A percentile compares a stretch with the other conserved stretches of the same genome.
Conservation (phyloP, 2,329 filamentous ascomycete species). For the Trichocomaceae sp. region DNA sequence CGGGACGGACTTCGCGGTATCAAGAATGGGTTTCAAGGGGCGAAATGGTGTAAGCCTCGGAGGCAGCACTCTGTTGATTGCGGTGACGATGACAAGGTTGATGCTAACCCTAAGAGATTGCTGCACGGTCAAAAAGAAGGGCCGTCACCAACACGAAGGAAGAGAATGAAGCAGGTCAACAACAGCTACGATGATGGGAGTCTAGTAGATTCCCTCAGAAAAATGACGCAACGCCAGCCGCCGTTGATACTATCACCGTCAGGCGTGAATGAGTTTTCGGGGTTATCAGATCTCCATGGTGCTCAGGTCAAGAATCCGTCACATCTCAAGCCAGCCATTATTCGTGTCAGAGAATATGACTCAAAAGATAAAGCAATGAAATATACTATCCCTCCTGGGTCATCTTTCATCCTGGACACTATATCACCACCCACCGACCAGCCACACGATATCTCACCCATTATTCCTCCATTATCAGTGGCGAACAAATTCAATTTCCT, state of each 20-base stretch:
- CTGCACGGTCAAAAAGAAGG: not conserved
- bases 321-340: slow-evolving; percentile 9
- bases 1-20: slow-evolving; percentile 34
- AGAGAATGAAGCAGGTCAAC: not conserved
- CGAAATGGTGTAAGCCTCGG: not conserved
- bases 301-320: slow-evolving; percentile 28
- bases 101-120: not conserved
- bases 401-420: slow-evolving; percentile 42
- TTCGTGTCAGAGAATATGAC: slow-evolving; percentile 14
- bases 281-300: slow-evolving; percentile 19
- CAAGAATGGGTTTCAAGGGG: slow-evolving; percentile 12
- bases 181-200: not conserved
- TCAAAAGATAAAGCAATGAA: slow-evolving; percentile 3
- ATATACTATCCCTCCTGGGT: slow-evolving; percentile 44
- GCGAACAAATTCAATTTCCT: slow-evolving; percentile 49
- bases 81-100: slow-evolving; percentile 9
- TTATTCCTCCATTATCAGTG: slow-evolving; percentile 20
- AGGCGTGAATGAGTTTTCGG: slow-evolving; percentile 25
- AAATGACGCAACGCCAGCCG: slow-evolving; percentile 12
- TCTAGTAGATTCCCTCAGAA: not conserved
- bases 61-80: slow-evolving; percentile 30
- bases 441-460: slow-evolving; percentile 12
- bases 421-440: slow-evolving; percentile 21
- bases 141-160: not conserved
- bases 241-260: slow-evolving; percentile 29